Evolutionary conservation across 2,329 filamentous ascomycete species (phyloP), one percentile per base, ranked within the genome.

Genomic region (Lachnellula willkommii): DNA sequence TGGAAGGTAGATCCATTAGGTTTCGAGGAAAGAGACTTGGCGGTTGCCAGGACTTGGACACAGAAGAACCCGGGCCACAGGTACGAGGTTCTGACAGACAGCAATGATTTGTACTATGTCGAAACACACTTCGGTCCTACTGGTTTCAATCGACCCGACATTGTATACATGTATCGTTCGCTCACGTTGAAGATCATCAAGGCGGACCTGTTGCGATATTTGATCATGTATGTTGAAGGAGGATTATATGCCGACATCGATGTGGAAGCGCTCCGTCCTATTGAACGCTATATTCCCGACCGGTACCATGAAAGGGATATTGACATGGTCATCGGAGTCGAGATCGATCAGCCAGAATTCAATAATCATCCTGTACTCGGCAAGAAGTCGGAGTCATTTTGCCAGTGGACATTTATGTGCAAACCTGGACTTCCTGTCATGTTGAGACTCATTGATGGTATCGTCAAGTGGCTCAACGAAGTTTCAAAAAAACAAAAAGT

Each of bases 381-480:
- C 14, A 77, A 77, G 49, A 89, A 89, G 70, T 88, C 81, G 39
- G 75, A 77, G 61, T 89, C 85, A 0, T 89, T 89, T 68, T 89
- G 85, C 68, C 86, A 89, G 66, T 89, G 86, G 86, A 89, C 86
- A 0, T 87, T 89, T 65, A 85, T 87, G 74, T 81, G 81, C 63
- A 87, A 88, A 66, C 84, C 86, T 1, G 74, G 77, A 17, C 78
- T 84, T 26, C 83, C 84, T 1, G 83, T 89, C 54, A 88, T 89
- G 83, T 74, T 88, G 69, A 73, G 74, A 35, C 75, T 89, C 3
- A 79, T 89, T 47, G 83, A 88, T 67, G 81, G 85, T 64, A 88
- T 89, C 67, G 79, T 88, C 70, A 67, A 72, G 1, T 88, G 85
- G 85, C 74, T 89, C 50, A 77, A 80, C 28, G 78, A 76, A 0